phyloP scores from a whole-genome alignment of 2,329 filamentous ascomycete genomes.

The Pseudopithomyces maydicus region DNA sequence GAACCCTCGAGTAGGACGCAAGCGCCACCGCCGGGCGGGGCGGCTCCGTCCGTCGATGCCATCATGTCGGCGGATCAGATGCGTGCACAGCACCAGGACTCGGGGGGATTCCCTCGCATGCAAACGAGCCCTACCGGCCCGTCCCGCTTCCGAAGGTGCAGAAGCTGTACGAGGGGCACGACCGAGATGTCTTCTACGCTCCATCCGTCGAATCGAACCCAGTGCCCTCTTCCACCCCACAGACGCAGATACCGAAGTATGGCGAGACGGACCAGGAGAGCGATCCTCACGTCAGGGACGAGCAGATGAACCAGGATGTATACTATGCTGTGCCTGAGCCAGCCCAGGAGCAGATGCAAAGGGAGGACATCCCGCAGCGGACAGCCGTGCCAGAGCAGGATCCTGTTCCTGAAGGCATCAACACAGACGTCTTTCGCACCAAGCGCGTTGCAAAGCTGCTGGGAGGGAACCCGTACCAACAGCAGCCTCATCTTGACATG shows the following conservation, averaged over 20 bases:
- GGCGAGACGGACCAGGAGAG: conserved; percentile 53
- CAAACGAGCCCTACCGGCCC: conserved; percentile 51
- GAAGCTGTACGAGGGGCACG: conserved; percentile 46
- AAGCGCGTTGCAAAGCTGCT: conserved; percentile 62
- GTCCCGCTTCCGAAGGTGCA: conserved; percentile 23
- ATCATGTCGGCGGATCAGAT: conserved; percentile 51
- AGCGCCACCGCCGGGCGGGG: conserved; percentile 56
- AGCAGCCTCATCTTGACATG: conserved; percentile 40
- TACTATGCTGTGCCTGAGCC: conserved; percentile 51
- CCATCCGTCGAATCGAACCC: conserved; percentile 54
- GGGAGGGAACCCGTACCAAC: conserved; percentile 49
- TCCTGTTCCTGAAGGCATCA: conserved; percentile 61
- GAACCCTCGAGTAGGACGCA: conserved; percentile 41
- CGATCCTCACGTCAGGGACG: conserved; percentile 47
- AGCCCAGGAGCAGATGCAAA: conserved; percentile 20
- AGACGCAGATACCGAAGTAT: conserved; percentile 60
- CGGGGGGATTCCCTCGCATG: conserved; percentile 60
- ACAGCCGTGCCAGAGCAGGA: conserved; percentile 42
- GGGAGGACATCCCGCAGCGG: conserved; percentile 31
- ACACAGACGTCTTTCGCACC: conserved; percentile 67
- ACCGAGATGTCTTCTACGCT: conserved; percentile 62
- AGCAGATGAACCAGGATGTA: conserved; percentile 60
- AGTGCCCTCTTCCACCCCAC: conserved; percentile 58
- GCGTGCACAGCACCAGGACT: conserved; percentile 53
- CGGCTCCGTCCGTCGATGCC: conserved; percentile 51